Evolutionary conservation across 1,139 yeast genomes (phyloP).

Genomic region (Candida sp.): DNA sequence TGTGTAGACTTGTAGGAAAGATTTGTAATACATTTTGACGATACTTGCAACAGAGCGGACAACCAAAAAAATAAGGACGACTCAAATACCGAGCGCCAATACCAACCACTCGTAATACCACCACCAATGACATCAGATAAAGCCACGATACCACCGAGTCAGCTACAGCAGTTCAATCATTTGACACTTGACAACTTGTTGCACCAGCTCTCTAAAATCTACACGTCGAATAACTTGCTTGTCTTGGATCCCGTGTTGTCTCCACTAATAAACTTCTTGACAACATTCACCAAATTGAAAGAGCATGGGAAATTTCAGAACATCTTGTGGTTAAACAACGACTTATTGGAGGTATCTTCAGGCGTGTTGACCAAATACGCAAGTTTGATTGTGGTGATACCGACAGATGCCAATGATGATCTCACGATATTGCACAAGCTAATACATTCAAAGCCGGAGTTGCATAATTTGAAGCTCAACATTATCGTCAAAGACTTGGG

Average conservation of each 20-base stretch:
- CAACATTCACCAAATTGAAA: slow-evolving; percentile 62
- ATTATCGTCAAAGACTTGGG: slow-evolving; percentile 36
- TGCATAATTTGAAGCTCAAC: slow-evolving; percentile 19
- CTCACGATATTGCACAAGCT: slow-evolving; percentile 15
- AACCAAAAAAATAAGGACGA: neutral
- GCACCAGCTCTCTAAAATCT: slow-evolving; percentile 27
- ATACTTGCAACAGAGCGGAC: neutral
- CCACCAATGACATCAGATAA: slow-evolving; percentile 1
- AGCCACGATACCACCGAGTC: neutral
- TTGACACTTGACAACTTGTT: slow-evolving; percentile 25
- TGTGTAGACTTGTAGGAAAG: neutral
- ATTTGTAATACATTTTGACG: neutral
- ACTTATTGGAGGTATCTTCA: slow-evolving; percentile 9
- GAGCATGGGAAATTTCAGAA: slow-evolving; percentile 60
- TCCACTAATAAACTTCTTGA: slow-evolving; percentile 58
- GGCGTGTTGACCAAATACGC: slow-evolving; percentile 22
- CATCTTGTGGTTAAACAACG: slow-evolving; percentile 62
- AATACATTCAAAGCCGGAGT: slow-evolving; percentile 11
- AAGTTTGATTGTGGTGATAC: slow-evolving; percentile 42
- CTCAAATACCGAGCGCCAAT: neutral
- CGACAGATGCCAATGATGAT: slow-evolving; percentile 22
- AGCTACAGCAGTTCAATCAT: slow-evolving; percentile 19
- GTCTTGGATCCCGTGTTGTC: slow-evolving; percentile 62
- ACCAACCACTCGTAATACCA: neutral
- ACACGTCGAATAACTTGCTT: slow-evolving; percentile 44